These are phyloP conservation scores for Mortierella sp. DNA, from an alignment of 371 early-diverging fungal genomes.

Conservation along the genomic window DNA sequence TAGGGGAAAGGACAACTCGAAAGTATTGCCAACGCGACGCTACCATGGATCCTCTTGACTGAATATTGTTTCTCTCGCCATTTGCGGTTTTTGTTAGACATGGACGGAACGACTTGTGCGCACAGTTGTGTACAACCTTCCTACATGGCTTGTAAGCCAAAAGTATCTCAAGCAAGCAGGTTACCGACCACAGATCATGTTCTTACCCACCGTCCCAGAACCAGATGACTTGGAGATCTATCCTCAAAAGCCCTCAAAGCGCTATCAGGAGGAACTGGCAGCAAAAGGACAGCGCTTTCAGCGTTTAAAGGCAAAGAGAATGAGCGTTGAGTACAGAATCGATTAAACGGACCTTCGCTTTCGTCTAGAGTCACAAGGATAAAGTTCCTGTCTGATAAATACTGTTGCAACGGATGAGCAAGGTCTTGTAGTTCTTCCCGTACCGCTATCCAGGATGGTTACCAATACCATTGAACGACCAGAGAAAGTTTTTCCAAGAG, in stretches of 20 bases:
- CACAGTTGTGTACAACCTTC: background rate
- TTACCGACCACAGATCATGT: conserved; percentile 1
- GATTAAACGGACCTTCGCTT: too few species aligned
- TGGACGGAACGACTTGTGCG: background rate
- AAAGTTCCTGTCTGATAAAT: too few species aligned
- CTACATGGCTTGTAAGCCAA: background rate
- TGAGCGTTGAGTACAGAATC: too few species aligned
- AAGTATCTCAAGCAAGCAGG: background rate
- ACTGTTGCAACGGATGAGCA: too few species aligned
- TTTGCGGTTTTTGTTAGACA: background rate
- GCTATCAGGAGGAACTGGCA: conserved; percentile 4
- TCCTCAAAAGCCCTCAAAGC: conserved; percentile 12
- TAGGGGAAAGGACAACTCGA: background rate
- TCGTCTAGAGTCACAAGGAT: too few species aligned
- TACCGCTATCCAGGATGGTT: too few species aligned
- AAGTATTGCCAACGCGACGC: background rate
- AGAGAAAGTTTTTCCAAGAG: too few species aligned
- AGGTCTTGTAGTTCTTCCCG: too few species aligned
- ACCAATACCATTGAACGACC: too few species aligned
- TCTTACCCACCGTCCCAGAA: conserved; percentile 2
- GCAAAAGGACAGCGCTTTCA: too few species aligned
- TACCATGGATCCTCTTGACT: too few species aligned
- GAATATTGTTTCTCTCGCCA: background rate
- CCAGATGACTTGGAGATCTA: background rate
- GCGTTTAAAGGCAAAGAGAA: too few species aligned